These are phyloP conservation scores for Trypanosoma platydactyli DNA, from an alignment of 208 protist genomes.

Conservation along the genomic window DNA sequence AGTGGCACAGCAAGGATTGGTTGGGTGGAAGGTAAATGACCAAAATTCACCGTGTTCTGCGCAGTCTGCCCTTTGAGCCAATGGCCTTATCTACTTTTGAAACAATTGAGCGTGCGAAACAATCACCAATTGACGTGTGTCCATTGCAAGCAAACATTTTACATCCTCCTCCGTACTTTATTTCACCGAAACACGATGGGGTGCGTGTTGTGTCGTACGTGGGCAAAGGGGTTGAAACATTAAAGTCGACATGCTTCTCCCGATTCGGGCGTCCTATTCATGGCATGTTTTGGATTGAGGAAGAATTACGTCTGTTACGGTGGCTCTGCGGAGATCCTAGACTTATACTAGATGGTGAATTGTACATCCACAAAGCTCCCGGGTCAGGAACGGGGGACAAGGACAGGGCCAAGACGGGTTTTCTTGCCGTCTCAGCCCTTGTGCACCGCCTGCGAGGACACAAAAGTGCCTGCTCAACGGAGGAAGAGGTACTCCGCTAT, in stretches of 20 bases:
- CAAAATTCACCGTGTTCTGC: constrained; percentile 17
- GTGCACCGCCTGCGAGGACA: constrained; percentile 68
- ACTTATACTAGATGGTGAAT: constrained; percentile 77
- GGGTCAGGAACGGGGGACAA: constrained; percentile 15
- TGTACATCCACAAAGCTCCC: constrained; percentile 71
- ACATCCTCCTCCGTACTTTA: constrained; percentile 57
- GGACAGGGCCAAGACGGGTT: constrained; percentile 52
- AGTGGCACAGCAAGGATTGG: not conserved
- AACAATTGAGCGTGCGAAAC: constrained; percentile 32
- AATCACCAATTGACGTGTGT: not conserved
- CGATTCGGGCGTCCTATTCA: constrained; percentile 76
- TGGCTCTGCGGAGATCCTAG: constrained; percentile 61
- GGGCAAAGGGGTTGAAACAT: not conserved
- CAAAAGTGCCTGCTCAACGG: constrained; percentile 32
- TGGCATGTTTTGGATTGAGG: constrained; percentile 84
- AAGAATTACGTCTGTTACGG: constrained; percentile 73
- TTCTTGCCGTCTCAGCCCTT: constrained; percentile 74
- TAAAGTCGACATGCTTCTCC: constrained; percentile 70
- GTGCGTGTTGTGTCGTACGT: constrained; percentile 80
- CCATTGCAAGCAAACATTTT: not conserved
- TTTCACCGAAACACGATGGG: constrained; percentile 89
- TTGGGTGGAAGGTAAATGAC: not conserved
- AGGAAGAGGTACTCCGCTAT: constrained; percentile 62
- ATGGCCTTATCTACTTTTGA: constrained; percentile 85
- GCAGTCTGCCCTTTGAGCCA: constrained; percentile 72